Base-by-base conservation (phyloP, 441 rosid species). In the Gossypium schwendimanii region DNA sequence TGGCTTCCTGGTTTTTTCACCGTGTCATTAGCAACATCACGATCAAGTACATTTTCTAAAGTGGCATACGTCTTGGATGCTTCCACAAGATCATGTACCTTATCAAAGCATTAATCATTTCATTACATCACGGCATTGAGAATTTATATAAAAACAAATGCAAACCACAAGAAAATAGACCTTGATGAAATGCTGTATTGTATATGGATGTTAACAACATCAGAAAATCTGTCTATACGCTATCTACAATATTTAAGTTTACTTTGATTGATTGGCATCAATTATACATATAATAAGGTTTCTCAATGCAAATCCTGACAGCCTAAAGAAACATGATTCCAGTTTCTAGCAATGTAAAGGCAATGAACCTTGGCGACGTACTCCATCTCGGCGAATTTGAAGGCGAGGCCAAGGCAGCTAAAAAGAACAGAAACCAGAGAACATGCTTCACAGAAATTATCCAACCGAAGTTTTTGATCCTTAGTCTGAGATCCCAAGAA, bases 351-450 rank as follows among this genome's bases (percentile, higher is more conserved):
- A 49, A 23, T 20, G 65, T 24, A 58, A 21, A 20, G 36, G 49
- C 10, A 68, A 44, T 41, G 64, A 63, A 96, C 97, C 91, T 96
- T 93, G 64, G 90, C 73, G 66, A 80, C 81, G 77, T 90, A 91
- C 78, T 93, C 99, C 76, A 88, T 73, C 81, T 91, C 96, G 12
- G 97, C 97, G 66, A 96, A 93, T 78, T 87, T 93, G 81, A 91
- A 95, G 53, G 98, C 97, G 58, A 93, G 86, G 63, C 99, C 98
- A 1, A 93, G 97, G 78, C 86, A 85, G 67, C 80, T 79, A 70
- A 96, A 93, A 67, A 96, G 85, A 71, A 91, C 85, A 11, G 97
- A 82, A 55, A 93, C 98, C 59, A 87, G 80, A 69, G 94, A 84
- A 69, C 97, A 91, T 0, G 97, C 94, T 0, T 78, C 80, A 49